Evolutionary conservation across 495 filamentous ascomycete genomes (phyloP), one percentile per base, ranked within the genome.

Genomic region (Lepidopterella palustris): DNA sequence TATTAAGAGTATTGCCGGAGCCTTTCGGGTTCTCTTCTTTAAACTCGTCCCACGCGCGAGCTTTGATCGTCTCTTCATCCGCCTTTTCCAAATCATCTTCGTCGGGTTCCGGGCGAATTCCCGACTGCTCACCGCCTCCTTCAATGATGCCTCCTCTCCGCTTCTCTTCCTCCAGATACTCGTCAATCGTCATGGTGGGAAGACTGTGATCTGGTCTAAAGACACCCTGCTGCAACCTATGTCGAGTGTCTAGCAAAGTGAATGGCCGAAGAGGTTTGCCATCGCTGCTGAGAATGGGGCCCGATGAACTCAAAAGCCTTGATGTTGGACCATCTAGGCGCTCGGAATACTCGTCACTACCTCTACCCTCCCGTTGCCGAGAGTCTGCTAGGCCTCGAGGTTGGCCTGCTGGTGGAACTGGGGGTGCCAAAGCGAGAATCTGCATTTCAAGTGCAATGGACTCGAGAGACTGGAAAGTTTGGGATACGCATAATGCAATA

Each of bases 161-260:
- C 59, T 84, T 78, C 72, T 98, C 93, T 74, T 98, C 93, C 48
- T 92, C 92, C 15, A 98, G 76, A 69, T 97, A 97, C 72, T 98
- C 93, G 63, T 98, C 95, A 59, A 98, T 97, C 0, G 83, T 88
- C 93, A 97, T 97, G 0, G 95, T 97, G 8, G 93, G 93, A 42
- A 98, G 74, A 72, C 87, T 96, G 71, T 98, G 93, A 6, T 92
- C 88, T 2, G 91, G 83, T 54, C 87, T 81, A 72, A 98, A 98
- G 2, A 97, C 92, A 3, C 92, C 90, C 48, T 85, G 76, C 55
- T 85, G 85, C 40, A 96, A 72, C 63, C 88, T 81, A 66, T 91
- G 82, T 4, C 93, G 82, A 53, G 80, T 88, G 66, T 87, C 85
- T 1, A 93, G 76, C 29, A 98, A 71, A 3, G 90, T 97, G 67